phyloP scores from a whole-genome alignment of 2,329 filamentous ascomycete genomes.

The Nemania sp. region DNA sequence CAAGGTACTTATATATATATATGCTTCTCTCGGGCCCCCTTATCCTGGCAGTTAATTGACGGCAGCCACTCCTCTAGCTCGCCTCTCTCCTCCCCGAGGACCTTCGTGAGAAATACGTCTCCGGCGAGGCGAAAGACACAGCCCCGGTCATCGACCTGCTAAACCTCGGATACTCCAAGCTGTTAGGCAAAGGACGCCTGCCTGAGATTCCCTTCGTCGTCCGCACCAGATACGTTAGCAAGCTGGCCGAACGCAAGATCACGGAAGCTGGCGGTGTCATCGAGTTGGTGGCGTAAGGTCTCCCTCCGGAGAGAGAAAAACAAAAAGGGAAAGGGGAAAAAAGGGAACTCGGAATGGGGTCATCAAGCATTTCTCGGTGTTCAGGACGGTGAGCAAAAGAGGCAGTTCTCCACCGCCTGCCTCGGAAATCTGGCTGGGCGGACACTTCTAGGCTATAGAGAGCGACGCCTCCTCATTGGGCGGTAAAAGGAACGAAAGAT shows the following conservation, averaged over 20 bases:
- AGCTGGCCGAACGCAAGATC: slow-evolving; percentile 98
- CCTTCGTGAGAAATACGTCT: slow-evolving; percentile 90
- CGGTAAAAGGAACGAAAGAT: too few species aligned
- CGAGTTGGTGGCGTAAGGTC: slow-evolving; percentile 29
- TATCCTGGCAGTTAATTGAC: background rate
- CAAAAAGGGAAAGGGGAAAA: slow-evolving; percentile 8
- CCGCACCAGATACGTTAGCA: slow-evolving; percentile 92
- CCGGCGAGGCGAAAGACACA: slow-evolving; percentile 79
- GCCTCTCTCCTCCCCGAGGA: slow-evolving; percentile 94
- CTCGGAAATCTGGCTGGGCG: too few species aligned
- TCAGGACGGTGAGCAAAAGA: slow-evolving; percentile 20
- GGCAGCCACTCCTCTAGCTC: slow-evolving; percentile 60
- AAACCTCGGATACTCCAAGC: slow-evolving; percentile 95
- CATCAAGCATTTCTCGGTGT: slow-evolving; percentile 28
- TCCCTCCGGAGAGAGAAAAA: too few species aligned
- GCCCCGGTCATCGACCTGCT: slow-evolving; percentile 98
- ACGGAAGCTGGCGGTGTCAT: slow-evolving; percentile 86
- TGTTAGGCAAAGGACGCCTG: slow-evolving; percentile 97
- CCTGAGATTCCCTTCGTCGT: slow-evolving; percentile 93
- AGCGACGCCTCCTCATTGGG: too few species aligned
- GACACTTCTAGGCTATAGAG: too few species aligned
- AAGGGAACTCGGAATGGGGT: slow-evolving; percentile 5
- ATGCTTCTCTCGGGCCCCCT: background rate
- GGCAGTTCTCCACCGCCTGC: background rate
- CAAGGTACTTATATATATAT: slow-evolving; percentile 84